These are phyloP conservation scores for Penicillium paxilli DNA, from an alignment of 495 filamentous ascomycete species.

Conservation along the genomic window DNA sequence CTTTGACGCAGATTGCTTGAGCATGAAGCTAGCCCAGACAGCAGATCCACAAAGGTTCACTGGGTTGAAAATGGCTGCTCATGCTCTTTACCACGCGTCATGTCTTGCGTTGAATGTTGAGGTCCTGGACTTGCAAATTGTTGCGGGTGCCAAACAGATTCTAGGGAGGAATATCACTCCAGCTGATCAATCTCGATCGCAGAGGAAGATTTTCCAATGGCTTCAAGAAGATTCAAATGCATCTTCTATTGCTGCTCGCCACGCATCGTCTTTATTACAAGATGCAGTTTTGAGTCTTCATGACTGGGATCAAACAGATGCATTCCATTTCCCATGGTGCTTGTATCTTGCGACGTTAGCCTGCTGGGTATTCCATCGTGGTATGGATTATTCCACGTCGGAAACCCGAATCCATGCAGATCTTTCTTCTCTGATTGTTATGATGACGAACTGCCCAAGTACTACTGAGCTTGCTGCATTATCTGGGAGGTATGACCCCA, in stretches of 20 bases:
- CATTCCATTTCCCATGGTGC: constrained; percentile 59
- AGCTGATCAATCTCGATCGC: constrained; percentile 46
- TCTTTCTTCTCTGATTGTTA: constrained; percentile 35
- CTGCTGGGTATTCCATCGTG: constrained; percentile 52
- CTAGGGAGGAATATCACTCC: constrained; percentile 46
- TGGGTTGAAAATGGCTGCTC: constrained; percentile 38
- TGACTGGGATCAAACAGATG: constrained; percentile 50
- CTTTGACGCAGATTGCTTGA: constrained; percentile 47
- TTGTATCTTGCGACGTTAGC: constrained; percentile 55
- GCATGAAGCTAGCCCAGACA: constrained; percentile 31
- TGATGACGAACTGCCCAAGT: constrained; percentile 34
- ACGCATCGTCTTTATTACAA: constrained; percentile 48
- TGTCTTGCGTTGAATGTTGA: constrained; percentile 51
- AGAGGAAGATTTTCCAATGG: constrained; percentile 44
- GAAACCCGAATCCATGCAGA: constrained; percentile 20
- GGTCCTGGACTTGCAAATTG: constrained; percentile 57
- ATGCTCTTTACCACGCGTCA: constrained; percentile 52
- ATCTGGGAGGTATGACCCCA: constrained; percentile 32
- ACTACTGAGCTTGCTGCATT: constrained; percentile 24
- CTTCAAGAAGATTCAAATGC: constrained; percentile 24
- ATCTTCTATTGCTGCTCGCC: constrained; percentile 37
- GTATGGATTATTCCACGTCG: constrained; percentile 5
- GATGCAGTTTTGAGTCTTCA: constrained; percentile 46
- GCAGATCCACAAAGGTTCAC: constrained; percentile 37
- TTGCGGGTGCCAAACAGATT: constrained; percentile 53